Conservation (phyloP, 169 alveolate genomes). For the Miamiensis avidus region DNA sequence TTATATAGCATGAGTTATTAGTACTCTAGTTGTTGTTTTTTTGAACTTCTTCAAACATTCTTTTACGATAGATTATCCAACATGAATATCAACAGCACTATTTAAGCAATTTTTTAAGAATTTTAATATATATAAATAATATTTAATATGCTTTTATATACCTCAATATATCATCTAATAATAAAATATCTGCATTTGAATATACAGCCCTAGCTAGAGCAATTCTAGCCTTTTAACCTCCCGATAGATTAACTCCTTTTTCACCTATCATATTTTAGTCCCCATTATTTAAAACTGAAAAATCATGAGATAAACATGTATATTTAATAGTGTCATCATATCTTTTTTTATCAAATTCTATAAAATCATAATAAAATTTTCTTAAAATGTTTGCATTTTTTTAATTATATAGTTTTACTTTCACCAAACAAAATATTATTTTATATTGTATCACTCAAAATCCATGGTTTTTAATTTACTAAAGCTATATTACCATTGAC, state of each 20-base stretch:
- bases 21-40: slow-evolving; percentile 56
- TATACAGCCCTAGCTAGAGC: slow-evolving; percentile 78
- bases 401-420: too few species aligned
- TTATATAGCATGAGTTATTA: slow-evolving; percentile 75
- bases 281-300: slow-evolving; percentile 67
- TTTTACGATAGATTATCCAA: slow-evolving; percentile 62
- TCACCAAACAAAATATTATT: slow-evolving; percentile 76
- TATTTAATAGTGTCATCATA: slow-evolving; percentile 54
- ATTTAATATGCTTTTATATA: background rate
- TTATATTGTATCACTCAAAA: slow-evolving; percentile 68
- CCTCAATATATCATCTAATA: slow-evolving; percentile 66
- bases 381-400: too few species aligned
- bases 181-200: slow-evolving; percentile 54
- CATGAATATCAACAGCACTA: slow-evolving; percentile 72
- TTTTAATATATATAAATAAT: background rate
- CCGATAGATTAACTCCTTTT: slow-evolving; percentile 76
- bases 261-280: slow-evolving; percentile 81
- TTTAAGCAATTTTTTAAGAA: background rate
- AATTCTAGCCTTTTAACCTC: slow-evolving; percentile 79
- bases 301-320: slow-evolving; percentile 45
- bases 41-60: slow-evolving; percentile 48
- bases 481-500: slow-evolving; percentile 50
- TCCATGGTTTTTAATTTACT: slow-evolving; percentile 72
- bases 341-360: slow-evolving; percentile 51
- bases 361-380: too few species aligned